Evolutionary conservation across 2,329 filamentous ascomycete species (phyloP).

Genomic region (Trichothecium roseum): DNA sequence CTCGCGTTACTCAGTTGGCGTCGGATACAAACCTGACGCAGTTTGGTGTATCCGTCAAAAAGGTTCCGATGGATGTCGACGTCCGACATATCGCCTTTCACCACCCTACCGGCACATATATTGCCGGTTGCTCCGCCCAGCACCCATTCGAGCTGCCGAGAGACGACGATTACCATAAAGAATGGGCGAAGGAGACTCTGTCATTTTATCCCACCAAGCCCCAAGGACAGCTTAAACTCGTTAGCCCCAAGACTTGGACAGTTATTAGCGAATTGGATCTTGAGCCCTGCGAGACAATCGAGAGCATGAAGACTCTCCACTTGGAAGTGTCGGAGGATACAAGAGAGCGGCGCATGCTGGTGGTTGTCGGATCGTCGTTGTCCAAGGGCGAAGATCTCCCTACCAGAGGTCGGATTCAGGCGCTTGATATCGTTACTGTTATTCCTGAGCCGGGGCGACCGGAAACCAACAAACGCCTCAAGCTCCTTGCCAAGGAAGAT

Average conservation of each 20-base stretch:
- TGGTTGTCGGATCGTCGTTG: slow-evolving; percentile 77
- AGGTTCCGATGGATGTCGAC: slow-evolving; percentile 59
- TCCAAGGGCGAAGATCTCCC: slow-evolving; percentile 86
- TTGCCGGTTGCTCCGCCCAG: slow-evolving; percentile 57
- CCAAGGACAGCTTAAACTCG: slow-evolving; percentile 63
- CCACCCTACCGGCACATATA: slow-evolving; percentile 61
- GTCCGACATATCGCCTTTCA: slow-evolving; percentile 69
- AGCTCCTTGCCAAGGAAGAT: slow-evolving; percentile 79
- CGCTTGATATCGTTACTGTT: slow-evolving; percentile 85
- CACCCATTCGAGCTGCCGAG: slow-evolving; percentile 75
- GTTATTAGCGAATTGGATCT: slow-evolving; percentile 68
- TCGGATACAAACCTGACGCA: slow-evolving; percentile 57
- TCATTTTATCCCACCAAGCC: slow-evolving; percentile 56
- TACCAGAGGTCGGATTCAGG: slow-evolving; percentile 73
- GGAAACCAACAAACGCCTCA: slow-evolving; percentile 77
- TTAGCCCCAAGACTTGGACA: slow-evolving; percentile 68
- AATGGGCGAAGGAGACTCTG: slow-evolving; percentile 66
- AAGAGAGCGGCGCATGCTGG: slow-evolving; percentile 71
- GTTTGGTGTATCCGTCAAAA: slow-evolving; percentile 64
- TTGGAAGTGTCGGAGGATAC: slow-evolving; percentile 88
- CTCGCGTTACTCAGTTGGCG: slow-evolving; percentile 66
- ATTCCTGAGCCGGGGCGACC: slow-evolving; percentile 79
- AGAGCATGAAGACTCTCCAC: slow-evolving; percentile 73
- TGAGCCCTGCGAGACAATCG: slow-evolving; percentile 64
- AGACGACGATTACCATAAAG: slow-evolving; percentile 73